A percentile compares a stretch with the other conserved stretches of the same genome.
Evolutionary conservation across 2,329 filamentous ascomycete genomes (phyloP).

Genomic region (Penicillium rolfsii): DNA sequence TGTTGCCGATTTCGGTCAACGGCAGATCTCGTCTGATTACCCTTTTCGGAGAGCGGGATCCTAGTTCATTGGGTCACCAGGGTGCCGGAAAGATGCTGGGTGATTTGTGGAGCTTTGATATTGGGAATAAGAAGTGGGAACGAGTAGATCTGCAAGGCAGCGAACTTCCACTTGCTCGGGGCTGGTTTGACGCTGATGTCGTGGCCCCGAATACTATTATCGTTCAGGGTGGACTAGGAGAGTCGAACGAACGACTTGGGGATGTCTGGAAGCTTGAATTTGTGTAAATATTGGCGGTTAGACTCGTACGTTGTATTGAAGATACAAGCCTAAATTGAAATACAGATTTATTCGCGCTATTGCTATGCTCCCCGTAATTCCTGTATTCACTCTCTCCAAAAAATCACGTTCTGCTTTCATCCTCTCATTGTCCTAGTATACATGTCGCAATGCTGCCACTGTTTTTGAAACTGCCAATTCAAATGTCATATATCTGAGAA

Average conservation of each 20-base stretch:
- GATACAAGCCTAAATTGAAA: too few relatives aligned
- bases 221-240: constrained; percentile 56
- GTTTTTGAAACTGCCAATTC: background rate
- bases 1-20: constrained; percentile 48
- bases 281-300: background rate
- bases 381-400: too few relatives aligned
- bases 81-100: constrained; percentile 61
- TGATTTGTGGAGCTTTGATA: constrained; percentile 56
- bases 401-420: background rate
- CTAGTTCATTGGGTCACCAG: constrained; percentile 56
- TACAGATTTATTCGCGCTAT: too few relatives aligned
- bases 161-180: constrained; percentile 47
- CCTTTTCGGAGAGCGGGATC: constrained; percentile 59
- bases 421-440: background rate
- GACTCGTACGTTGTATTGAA: background rate
- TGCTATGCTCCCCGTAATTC: too few relatives aligned
- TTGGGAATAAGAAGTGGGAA: constrained; percentile 40
- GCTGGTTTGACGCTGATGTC: constrained; percentile 60
- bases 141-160: constrained; percentile 31
- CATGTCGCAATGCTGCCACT: background rate
- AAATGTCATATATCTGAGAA: background rate
- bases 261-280: constrained; percentile 50
- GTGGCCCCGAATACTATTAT: constrained; percentile 42
- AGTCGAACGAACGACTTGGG: constrained; percentile 55
- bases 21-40: constrained; percentile 51